These are phyloP conservation scores for Tripterygium wilfordii DNA, from an alignment of 177 flowering plant species.

Conservation along the genomic window DNA sequence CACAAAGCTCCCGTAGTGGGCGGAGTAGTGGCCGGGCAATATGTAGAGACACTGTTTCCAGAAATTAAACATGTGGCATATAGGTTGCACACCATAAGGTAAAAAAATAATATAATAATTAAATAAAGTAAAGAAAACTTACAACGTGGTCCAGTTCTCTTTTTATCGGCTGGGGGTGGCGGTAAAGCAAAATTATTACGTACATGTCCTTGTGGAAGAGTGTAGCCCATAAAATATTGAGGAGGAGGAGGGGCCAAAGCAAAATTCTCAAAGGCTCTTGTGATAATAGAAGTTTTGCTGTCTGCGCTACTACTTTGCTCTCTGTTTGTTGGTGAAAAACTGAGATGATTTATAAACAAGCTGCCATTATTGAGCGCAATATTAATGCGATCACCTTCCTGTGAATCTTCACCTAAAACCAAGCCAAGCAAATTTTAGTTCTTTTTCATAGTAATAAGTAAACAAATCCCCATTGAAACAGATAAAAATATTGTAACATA, in stretches of 20 bases:
- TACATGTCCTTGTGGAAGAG: conserved; percentile 76
- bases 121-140: conserved; percentile 12
- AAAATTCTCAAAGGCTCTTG: neutral
- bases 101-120: too few relatives aligned
- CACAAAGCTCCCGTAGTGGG: too few relatives aligned
- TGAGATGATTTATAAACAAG: conserved; percentile 11
- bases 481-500: too few relatives aligned
- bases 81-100: too few relatives aligned
- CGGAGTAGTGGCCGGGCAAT: too few relatives aligned
- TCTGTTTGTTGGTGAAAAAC: conserved; percentile 16
- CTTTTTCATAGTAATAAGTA: too few relatives aligned
- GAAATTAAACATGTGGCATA: too few relatives aligned
- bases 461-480: too few relatives aligned
- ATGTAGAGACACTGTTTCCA: too few relatives aligned
- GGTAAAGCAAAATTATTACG: conserved; percentile 76
- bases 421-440: too few relatives aligned
- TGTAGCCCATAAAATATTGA: conserved; percentile 35
- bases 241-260: conserved; percentile 31
- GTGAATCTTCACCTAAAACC: conserved; percentile 56
- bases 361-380: conserved; percentile 17
- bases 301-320: conserved; percentile 4
- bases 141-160: conserved; percentile 94
- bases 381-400: conserved; percentile 20
- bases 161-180: conserved; percentile 93
- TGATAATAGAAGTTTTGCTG: neutral